phyloP scores from a whole-genome alignment of 1,284 basidiomycete species.

The Puccinia novopanici region DNA sequence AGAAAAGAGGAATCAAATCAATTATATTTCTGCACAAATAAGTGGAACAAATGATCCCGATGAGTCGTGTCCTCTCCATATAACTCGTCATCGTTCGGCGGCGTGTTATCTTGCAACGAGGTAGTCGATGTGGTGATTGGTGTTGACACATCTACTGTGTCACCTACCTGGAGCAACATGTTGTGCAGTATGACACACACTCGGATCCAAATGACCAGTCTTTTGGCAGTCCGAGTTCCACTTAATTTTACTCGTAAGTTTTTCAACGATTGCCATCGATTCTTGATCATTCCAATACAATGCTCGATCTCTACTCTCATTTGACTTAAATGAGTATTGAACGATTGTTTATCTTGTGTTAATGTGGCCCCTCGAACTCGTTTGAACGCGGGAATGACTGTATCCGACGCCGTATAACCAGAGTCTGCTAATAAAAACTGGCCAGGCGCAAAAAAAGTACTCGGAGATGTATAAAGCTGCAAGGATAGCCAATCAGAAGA shows the following conservation, averaged over 20 bases:
- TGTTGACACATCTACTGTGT: too few species aligned
- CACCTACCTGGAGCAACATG: background rate
- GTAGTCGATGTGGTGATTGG: too few species aligned
- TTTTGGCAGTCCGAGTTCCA: background rate
- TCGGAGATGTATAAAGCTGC: background rate
- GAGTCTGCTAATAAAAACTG: conserved; percentile 29
- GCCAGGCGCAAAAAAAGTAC: background rate
- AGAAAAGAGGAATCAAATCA: too few species aligned
- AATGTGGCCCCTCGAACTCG: background rate
- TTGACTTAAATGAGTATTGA: too few species aligned
- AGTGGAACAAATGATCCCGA: too few species aligned
- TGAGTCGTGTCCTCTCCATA: too few species aligned
- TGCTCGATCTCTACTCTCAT: conserved; percentile 25
- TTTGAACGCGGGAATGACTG: conserved; percentile 14
- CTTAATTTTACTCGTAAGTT: background rate
- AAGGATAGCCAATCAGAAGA: too few species aligned
- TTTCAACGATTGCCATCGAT: conserved; percentile 21
- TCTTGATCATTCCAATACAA: conserved; percentile 34
- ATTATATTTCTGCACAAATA: too few species aligned
- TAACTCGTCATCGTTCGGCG: too few species aligned
- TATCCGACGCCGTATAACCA: too few species aligned
- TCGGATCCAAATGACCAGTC: background rate
- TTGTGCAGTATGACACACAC: conserved; percentile 16
- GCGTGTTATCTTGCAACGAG: too few species aligned
- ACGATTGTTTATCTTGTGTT: background rate